Conservation (phyloP, 2,329 filamentous ascomycete genomes). For the Bipolaris sorokiniana region DNA sequence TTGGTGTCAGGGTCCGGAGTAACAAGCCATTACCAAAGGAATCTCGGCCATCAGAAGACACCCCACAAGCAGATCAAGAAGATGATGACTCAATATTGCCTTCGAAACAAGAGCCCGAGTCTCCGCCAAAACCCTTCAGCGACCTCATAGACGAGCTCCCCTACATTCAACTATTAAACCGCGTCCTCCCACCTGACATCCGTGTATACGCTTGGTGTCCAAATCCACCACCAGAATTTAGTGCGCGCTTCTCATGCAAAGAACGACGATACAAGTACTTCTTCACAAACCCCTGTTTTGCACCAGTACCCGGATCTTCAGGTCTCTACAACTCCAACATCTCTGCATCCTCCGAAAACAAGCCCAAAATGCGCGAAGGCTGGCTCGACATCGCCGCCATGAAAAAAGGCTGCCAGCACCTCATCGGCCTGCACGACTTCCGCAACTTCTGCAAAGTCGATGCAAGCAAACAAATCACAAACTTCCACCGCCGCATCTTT, state of each 20-base stretch:
- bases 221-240: constrained; percentile 77
- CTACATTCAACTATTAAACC: constrained; percentile 84
- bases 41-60: constrained; percentile 12
- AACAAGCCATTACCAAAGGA: constrained; percentile 64
- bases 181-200: constrained; percentile 86
- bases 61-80: constrained; percentile 1
- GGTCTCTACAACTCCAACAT: constrained; percentile 53
- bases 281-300: constrained; percentile 91
- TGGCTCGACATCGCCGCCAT: constrained; percentile 90
- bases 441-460: constrained; percentile 97
- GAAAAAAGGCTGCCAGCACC: constrained; percentile 78
- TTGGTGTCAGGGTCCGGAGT: constrained; percentile 82
- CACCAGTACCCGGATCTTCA: constrained; percentile 65
- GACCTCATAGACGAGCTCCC: constrained; percentile 79
- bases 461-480: constrained; percentile 83
- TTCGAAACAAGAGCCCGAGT: constrained; percentile 17
- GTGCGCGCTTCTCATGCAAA: constrained; percentile 88
- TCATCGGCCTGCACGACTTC: constrained; percentile 89
- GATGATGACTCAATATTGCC: neutral
- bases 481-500: constrained; percentile 80
- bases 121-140: constrained; percentile 58
- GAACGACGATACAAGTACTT: constrained; percentile 95
- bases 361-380: constrained; percentile 55
- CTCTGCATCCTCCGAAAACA: neutral
- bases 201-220: constrained; percentile 93